Base-by-base conservation (phyloP, 2,329 filamentous ascomycete species). In the Tolypocladium guangdongense region DNA sequence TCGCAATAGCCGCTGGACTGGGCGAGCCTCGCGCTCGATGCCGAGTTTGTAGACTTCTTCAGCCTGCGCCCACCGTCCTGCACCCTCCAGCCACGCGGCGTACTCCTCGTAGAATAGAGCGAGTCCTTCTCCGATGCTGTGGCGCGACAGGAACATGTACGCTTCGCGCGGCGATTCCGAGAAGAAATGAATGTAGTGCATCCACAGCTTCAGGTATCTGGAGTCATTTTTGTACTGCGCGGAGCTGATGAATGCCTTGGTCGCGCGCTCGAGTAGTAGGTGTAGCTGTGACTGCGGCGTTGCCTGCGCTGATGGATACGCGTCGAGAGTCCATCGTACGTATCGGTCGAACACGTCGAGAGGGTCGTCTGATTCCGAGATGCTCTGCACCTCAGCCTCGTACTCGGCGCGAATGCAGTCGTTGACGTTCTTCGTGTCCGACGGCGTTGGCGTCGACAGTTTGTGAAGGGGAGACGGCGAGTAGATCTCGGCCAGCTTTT, bases 61-160 rank as follows among this genome's bases (percentile, higher is more conserved):
- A 0, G 93, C 92, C 68, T 99, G 93, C 24, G 77, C 80, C 87
- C 90, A 96, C 58, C 92, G 78, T 16, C 84, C 87, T 7, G 85
- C 87, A 37, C 82, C 78, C 72, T 99, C 93, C 7, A 99, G 76
- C 89, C 91, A 97, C 1, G 83, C 87, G 1, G 93, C 91, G 66
- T 95, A 99, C 65, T 97, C 93, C 67, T 99, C 93, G 70, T 99
- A 99, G 69, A 90, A 99, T 4, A 97, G 75, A 2, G 93, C 93
- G 3, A 99, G 78, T 0, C 78, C 76, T 64, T 96, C 90, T 56
- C 92, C 93, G 56, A 99, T 89, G 57, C 78, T 80, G 66, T 99
- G 90, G 50, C 91, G 87, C 14, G 92, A 86, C 37, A 99, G 78
- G 65, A 95, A 99, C 48, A 93, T 83, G 66, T 91, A 99, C 0